These are phyloP conservation scores for Thinopyrum elongatum DNA, from an alignment of 176 grass and related monocot genomes.

Conservation along the genomic window DNA sequence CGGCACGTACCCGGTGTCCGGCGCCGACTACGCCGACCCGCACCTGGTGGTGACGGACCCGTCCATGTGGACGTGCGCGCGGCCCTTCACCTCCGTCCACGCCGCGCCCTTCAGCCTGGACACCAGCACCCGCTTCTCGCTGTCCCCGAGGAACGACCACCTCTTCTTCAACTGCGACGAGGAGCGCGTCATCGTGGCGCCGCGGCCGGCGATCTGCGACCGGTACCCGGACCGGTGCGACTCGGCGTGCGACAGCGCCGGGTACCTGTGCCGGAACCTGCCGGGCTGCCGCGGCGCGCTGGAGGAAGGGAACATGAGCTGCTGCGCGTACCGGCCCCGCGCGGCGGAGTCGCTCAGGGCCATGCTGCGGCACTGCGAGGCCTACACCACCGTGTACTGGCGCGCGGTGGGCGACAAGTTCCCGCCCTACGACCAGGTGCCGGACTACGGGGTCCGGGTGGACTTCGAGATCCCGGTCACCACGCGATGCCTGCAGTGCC, in stretches of 20 bases:
- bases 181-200: slow-evolving; percentile 66
- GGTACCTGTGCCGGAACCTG: slow-evolving; percentile 86
- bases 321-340: slow-evolving; percentile 72
- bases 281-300: slow-evolving; percentile 57
- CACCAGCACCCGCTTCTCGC: slow-evolving; percentile 90
- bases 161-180: slow-evolving; percentile 87
- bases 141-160: slow-evolving; percentile 81
- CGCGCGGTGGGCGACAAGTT: slow-evolving; percentile 55
- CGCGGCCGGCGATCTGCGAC: slow-evolving; percentile 69
- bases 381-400: slow-evolving; percentile 82
- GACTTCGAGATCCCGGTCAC: slow-evolving; percentile 94
- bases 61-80: slow-evolving; percentile 83
- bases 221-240: slow-evolving; percentile 74
- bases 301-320: slow-evolving; percentile 46
- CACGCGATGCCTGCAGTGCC: slow-evolving; percentile 77
- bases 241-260: slow-evolving; percentile 83
- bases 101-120: slow-evolving; percentile 79
- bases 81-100: slow-evolving; percentile 31
- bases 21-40: slow-evolving; percentile 72
- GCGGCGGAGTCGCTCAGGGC: slow-evolving; percentile 61
- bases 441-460: slow-evolving; percentile 75
- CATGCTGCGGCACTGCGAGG: slow-evolving; percentile 75
- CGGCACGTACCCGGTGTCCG: slow-evolving; percentile 65
- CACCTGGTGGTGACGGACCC: slow-evolving; percentile 83
- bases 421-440: slow-evolving; percentile 85